Percentiles rank a stretch among this genome's conserved stretches.
Conservation (phyloP, 768 basidiomycete species). For the Sarcodon aspratus region DNA sequence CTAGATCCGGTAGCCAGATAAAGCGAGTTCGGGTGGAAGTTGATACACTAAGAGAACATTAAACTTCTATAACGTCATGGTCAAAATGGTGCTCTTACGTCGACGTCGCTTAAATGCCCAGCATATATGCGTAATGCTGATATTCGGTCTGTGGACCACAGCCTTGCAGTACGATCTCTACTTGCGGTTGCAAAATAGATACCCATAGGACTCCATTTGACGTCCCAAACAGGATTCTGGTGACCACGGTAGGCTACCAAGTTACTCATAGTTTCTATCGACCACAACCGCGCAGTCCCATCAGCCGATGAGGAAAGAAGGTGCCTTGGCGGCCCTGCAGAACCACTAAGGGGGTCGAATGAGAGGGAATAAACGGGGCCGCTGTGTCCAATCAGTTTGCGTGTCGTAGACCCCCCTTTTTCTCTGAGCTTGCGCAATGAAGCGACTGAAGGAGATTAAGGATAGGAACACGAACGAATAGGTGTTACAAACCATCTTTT, state of each 20-base stretch:
- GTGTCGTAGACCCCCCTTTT: slow-evolving; percentile 72
- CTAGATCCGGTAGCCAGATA: slow-evolving; percentile 96
- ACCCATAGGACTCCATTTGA: slow-evolving; percentile 96
- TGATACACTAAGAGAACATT: slow-evolving; percentile 53
- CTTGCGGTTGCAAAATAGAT: slow-evolving; percentile 98
- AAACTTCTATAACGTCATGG: not conserved
- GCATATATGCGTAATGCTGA: slow-evolving; percentile 86
- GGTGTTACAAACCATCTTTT: slow-evolving; percentile 43
- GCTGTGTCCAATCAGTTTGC: slow-evolving; percentile 96
- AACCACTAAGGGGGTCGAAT: slow-evolving; percentile 87
- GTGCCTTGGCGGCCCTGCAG: slow-evolving; percentile 75
- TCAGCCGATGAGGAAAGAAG: slow-evolving; percentile 91
- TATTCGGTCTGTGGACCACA: slow-evolving; percentile 92
- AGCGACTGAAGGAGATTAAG: slow-evolving; percentile 28
- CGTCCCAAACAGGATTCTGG: slow-evolving; percentile 97
- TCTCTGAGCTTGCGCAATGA: slow-evolving; percentile 61
- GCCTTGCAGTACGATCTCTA: slow-evolving; percentile 84
- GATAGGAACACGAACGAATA: not conserved
- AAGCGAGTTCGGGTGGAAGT: slow-evolving; percentile 95
- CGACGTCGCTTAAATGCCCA: slow-evolving; percentile 93
- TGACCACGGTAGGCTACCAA: slow-evolving; percentile 92
- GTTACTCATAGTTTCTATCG: slow-evolving; percentile 88
- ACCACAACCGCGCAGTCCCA: slow-evolving; percentile 87
- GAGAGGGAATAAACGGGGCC: slow-evolving; percentile 92
- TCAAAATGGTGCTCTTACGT: slow-evolving; percentile 45